Evolutionary conservation across 1,139 yeast genomes (phyloP).

Genomic region (Yamadazyma sp.): DNA sequence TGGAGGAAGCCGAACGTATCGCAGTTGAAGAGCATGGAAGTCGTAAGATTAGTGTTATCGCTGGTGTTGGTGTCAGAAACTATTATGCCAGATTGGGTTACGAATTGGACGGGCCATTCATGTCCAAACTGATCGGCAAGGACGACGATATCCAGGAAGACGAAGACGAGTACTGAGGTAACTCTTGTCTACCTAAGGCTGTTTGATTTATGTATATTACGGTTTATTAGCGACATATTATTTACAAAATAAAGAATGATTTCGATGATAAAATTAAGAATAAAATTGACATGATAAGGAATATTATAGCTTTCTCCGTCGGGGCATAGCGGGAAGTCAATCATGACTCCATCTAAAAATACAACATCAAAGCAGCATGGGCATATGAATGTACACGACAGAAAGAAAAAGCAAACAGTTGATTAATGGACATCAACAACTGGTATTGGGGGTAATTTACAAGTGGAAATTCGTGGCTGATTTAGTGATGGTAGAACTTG

Average conservation of each 20-base stretch:
- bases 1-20: slow-evolving; percentile 98
- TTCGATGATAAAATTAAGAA: slow-evolving; percentile 1
- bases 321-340: too few species aligned
- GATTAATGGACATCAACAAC: too few species aligned
- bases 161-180: slow-evolving; percentile 12
- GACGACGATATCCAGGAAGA: slow-evolving; percentile 11
- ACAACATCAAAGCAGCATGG: not conserved
- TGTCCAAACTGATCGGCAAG: slow-evolving; percentile 59
- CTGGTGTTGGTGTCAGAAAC: slow-evolving; percentile 97
- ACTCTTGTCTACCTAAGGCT: too few species aligned
- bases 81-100: slow-evolving; percentile 92
- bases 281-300: not conserved
- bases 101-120: slow-evolving; percentile 90
- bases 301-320: too few species aligned
- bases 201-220: not conserved
- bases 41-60: slow-evolving; percentile 84
- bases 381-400: not conserved
- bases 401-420: not conserved
- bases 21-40: slow-evolving; percentile 96
- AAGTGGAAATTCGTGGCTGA: too few species aligned
- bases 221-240: not conserved
- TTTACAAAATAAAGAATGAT: slow-evolving; percentile 3
- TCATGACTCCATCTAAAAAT: not conserved
- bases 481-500: slow-evolving; percentile 11
- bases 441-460: not conserved